phyloP scores from a whole-genome alignment of 2,329 filamentous ascomycete species.

The Neoascochyta sp. region DNA sequence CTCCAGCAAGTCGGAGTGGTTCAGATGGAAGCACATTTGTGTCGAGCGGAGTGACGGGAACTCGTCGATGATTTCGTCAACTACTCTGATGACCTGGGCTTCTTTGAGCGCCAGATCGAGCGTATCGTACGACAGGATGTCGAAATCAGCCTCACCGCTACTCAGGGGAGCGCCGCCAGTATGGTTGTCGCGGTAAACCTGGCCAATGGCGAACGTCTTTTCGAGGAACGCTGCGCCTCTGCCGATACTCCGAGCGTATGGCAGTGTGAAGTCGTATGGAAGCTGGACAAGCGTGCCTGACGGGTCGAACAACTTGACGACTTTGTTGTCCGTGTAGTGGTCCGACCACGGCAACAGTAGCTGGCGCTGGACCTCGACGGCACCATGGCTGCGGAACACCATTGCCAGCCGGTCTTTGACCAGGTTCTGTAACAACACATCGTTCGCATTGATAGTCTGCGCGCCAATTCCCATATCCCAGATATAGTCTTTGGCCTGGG shows the following conservation, averaged over 20 bases:
- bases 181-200: conserved; percentile 75
- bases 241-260: conserved; percentile 80
- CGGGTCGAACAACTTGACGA: conserved; percentile 75
- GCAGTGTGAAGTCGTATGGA: conserved; percentile 89
- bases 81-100: conserved; percentile 87
- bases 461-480: conserved; percentile 45
- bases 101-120: conserved; percentile 84
- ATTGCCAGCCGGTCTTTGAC: conserved; percentile 70
- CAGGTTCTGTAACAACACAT: conserved; percentile 66
- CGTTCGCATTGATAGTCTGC: conserved; percentile 41
- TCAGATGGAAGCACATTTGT: conserved; percentile 84
- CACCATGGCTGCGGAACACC: conserved; percentile 86
- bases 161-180: conserved; percentile 77
- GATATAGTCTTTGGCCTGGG: conserved; percentile 68
- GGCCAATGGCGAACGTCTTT: conserved; percentile 82
- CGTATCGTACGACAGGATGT: conserved; percentile 81
- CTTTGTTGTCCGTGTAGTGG: conserved; percentile 66
- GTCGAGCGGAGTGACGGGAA: conserved; percentile 71
- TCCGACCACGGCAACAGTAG: conserved; percentile 76
- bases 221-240: conserved; percentile 63
- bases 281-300: conserved; percentile 86
- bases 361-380: conserved; percentile 72
- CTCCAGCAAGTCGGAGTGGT: conserved; percentile 81
- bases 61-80: conserved; percentile 81
- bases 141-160: conserved; percentile 90